These are phyloP conservation scores for Rehmannia glutinosa DNA, from an alignment of 257 asterid genomes.

Conservation along the genomic window DNA sequence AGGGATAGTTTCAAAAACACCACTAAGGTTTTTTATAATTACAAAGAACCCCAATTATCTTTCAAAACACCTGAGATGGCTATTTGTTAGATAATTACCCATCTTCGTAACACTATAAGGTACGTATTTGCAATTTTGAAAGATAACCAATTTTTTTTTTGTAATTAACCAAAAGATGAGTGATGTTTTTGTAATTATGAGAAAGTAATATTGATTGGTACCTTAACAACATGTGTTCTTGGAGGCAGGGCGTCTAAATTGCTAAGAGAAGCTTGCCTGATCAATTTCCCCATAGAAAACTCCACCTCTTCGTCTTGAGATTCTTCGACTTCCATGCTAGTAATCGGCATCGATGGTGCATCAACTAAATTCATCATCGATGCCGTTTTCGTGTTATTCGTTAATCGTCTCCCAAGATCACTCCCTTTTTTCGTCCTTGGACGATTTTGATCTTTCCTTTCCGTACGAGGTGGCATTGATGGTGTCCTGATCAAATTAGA, in stretches of 20 bases:
- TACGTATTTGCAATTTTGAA: no score
- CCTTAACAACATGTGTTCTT: constrained; percentile 26
- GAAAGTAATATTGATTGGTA: not conserved
- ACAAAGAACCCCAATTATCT: no score
- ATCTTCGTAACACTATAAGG: no score
- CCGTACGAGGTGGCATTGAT: constrained; percentile 26
- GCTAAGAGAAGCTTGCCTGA: constrained; percentile 61
- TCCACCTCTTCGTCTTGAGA: constrained; percentile 41
- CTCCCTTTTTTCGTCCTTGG: not conserved
- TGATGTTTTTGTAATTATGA: no score
- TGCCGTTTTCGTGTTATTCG: no score
- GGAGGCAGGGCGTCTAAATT: constrained; percentile 20
- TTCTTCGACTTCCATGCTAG: constrained; percentile 7
- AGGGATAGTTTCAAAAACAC: no score
- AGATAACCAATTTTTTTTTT: no score
- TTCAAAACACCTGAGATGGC: no score
- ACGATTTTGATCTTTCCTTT: constrained; percentile 1
- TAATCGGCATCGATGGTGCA: constrained; percentile 34
- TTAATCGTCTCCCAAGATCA: no score
- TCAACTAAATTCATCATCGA: constrained; percentile 20
- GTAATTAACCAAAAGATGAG: no score
- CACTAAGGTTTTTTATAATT: no score
- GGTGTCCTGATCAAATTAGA: constrained; percentile 31
- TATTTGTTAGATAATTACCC: no score
- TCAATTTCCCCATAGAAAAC: constrained; percentile 51